phyloP scores from a whole-genome alignment of 2,329 filamentous ascomycete genomes.

The Fusarium marasasianum region DNA sequence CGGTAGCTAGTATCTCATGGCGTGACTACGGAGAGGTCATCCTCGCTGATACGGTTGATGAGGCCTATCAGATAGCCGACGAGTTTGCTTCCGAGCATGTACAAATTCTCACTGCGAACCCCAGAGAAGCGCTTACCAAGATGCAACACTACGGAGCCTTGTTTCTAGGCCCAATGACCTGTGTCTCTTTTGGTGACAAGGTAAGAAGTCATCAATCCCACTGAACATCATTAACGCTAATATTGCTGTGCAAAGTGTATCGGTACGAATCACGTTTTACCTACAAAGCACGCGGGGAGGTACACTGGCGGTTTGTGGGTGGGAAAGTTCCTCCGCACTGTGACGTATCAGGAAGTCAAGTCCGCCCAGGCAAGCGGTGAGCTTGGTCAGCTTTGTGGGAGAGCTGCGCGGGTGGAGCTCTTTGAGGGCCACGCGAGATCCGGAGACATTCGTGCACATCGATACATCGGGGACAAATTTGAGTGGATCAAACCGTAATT shows the following conservation, averaged over 20 bases:
- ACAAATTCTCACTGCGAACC: neutral
- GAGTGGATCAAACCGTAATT: neutral
- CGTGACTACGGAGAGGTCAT: neutral
- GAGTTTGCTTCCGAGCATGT: neutral
- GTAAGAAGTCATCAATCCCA: neutral
- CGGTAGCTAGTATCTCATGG: neutral
- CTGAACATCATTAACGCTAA: neutral
- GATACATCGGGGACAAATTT: neutral
- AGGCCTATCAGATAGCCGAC: neutral
- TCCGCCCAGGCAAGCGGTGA: neutral
- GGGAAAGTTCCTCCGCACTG: neutral
- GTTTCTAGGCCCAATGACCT: neutral
- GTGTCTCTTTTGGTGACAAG: neutral
- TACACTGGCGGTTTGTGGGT: neutral
- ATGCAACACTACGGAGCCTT: neutral
- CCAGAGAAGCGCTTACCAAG: neutral
- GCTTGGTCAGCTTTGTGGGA: neutral
- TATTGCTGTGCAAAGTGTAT: neutral
- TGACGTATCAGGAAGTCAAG: neutral
- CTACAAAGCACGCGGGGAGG: neutral
- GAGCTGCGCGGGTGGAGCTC: neutral
- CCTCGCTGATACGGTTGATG: neutral
- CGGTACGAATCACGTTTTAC: neutral
- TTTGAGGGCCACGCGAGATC: neutral
- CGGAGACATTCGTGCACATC: neutral